phyloP scores from a whole-genome alignment of 192 early-diverging fungal species.

The Umbelopsis ramanniana region DNA sequence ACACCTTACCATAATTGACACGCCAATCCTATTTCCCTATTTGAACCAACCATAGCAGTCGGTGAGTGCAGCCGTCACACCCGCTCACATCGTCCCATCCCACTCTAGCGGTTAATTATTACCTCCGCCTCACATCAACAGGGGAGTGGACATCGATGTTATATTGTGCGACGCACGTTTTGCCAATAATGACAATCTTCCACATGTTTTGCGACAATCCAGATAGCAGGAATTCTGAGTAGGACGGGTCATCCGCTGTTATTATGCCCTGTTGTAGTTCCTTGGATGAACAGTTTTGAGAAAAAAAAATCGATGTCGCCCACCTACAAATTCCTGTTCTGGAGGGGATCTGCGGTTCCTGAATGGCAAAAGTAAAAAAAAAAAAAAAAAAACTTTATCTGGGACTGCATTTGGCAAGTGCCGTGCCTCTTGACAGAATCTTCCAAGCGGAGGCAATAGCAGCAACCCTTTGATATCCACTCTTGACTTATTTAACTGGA shows the following conservation, averaged over 20 bases:
- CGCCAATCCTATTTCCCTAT: not conserved
- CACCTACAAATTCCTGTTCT: not conserved
- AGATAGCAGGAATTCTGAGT: no score
- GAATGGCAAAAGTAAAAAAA: not conserved
- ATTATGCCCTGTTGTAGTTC: no score
- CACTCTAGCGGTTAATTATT: not conserved
- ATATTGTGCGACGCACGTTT: not conserved
- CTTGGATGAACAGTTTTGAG: no score
- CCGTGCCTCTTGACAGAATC: not conserved
- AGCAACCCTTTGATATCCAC: not conserved
- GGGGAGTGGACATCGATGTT: not conserved
- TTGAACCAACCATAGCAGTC: not conserved
- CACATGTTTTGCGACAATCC: not conserved
- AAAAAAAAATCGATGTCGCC: no score
- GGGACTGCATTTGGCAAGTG: not conserved
- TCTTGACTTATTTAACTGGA: not conserved
- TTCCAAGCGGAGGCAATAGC: not conserved
- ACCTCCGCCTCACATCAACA: not conserved
- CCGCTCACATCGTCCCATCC: not conserved
- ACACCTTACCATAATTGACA: constrained; percentile 8
- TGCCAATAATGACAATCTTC: not conserved
- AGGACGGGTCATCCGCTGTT: no score
- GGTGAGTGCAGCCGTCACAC: constrained; percentile 14
- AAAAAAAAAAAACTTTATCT: not conserved
- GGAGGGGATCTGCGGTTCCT: constrained; percentile 19